A percentile compares a stretch with the other conserved stretches of the same genome.
phyloP scores from a whole-genome alignment of 331 rosid species.

The Pyrus hybrid region DNA sequence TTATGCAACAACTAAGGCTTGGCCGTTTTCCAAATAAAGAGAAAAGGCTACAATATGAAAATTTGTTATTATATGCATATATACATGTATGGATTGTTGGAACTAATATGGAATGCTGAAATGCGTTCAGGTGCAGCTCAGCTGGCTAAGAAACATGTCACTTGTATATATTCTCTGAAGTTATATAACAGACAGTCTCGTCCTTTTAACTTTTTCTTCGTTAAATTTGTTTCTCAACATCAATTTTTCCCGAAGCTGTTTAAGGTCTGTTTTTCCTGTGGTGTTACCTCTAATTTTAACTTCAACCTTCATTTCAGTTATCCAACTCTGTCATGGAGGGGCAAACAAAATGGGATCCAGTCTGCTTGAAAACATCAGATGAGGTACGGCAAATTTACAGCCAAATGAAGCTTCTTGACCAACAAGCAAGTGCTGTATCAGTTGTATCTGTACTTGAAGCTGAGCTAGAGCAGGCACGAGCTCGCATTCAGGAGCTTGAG shows the following conservation, averaged over 20 bases:
- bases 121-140: not conserved
- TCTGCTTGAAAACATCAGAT: conserved; percentile 40
- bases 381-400: conserved; percentile 46
- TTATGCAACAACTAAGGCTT: not conserved
- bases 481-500: too few relatives aligned
- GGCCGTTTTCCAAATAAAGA: not conserved
- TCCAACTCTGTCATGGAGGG: conserved; percentile 73
- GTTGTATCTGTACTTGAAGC: too few relatives aligned
- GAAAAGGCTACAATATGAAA: not conserved
- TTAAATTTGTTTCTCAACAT: not conserved
- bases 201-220: not conserved
- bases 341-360: conserved; percentile 85
- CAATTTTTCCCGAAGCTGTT: not conserved
- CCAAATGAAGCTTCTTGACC: conserved; percentile 55
- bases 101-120: not conserved
- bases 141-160: not conserved
- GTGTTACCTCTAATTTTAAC: conserved; percentile 18
- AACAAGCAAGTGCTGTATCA: too few relatives aligned
- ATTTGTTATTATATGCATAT: not conserved
- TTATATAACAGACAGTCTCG: not conserved
- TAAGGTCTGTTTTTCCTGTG: not conserved
- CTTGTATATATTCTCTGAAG: not conserved
- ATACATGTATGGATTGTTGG: too few relatives aligned
- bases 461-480: too few relatives aligned
- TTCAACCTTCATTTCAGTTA: conserved; percentile 46